Evolutionary conservation across 73 alveolate genomes (phyloP), one percentile per base, ranked within the genome.

Genomic region (Durusdinium trenchii): DNA sequence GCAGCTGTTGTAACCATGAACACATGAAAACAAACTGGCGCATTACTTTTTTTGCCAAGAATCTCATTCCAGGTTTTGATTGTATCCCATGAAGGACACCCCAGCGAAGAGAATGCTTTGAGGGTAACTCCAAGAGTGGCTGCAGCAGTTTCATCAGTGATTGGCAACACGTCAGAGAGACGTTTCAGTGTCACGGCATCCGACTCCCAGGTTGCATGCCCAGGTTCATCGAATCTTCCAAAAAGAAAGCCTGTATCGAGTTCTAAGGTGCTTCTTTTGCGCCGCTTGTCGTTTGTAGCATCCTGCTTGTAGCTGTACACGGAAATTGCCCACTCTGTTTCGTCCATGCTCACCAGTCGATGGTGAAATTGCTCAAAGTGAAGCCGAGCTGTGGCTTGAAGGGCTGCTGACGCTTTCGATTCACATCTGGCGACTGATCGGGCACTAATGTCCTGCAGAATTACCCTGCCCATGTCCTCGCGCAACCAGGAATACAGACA

Each of bases 31-130:
- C n/a, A n/a, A n/a, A n/a, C n/a, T n/a, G n/a, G n/a, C n/a, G n/a
- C n/a, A n/a, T n/a, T n/a, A n/a, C n/a, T n/a, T n/a, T n/a, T n/a
- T n/a, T n/a, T n/a, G n/a, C n/a, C n/a, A n/a, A n/a, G n/a, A n/a
- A n/a, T n/a, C 93, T 30, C 12, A n/a, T 48, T 48, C 71, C 52
- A 82, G 32, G 23, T 36, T 36, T 48, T 71, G 79, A 51, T 36
- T 12, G 35, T 71, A 38, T 60, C 47, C 95, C 79, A 40, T 2
- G 45, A 6, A 1, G 95, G 95, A 46, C 95, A 86, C 6, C 95
- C 95, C 61, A 60, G 45, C 23, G 95, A 86, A 9, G n/a, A 12
- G 18, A 86, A 36, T 5, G 95, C 95, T 23, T 86, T 86, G n/a
- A 54, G 6, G 3, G 95, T 57, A 46, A 86, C 54, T 5, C 83